These are phyloP conservation scores for Kickxella alabastrina DNA, from an alignment of 192 early-diverging fungal species.

Conservation along the genomic window DNA sequence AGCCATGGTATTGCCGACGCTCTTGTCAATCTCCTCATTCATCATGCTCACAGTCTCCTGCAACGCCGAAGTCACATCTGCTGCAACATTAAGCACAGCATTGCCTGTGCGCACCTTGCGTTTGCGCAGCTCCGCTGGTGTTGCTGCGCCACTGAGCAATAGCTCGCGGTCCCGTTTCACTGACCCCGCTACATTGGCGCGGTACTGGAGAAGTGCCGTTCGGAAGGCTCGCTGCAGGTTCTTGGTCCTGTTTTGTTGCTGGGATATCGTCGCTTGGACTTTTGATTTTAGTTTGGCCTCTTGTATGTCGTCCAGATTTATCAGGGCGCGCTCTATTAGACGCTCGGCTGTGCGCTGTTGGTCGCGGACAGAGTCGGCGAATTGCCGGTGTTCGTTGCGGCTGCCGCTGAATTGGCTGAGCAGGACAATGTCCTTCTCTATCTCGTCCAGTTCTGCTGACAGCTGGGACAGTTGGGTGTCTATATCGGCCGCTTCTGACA, in stretches of 20 bases:
- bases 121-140: constrained; percentile 42
- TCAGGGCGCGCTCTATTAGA: constrained; percentile 13
- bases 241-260: background rate
- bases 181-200: constrained; percentile 7
- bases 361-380: constrained; percentile 42
- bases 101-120: constrained; percentile 33
- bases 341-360: constrained; percentile 42
- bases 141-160: constrained; percentile 36
- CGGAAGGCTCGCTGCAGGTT: constrained; percentile 29
- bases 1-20: constrained; percentile 30
- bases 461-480: constrained; percentile 16
- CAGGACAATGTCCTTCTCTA: constrained; percentile 20
- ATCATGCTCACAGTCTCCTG: constrained; percentile 52
- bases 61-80: constrained; percentile 43
- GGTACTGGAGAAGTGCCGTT: constrained; percentile 28
- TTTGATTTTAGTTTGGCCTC: background rate
- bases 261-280: background rate
- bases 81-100: constrained; percentile 30
- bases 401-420: constrained; percentile 33
- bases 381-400: constrained; percentile 27
- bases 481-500: background rate
- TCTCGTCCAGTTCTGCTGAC: constrained; percentile 22
- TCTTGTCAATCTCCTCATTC: constrained; percentile 51
- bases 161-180: constrained; percentile 34
- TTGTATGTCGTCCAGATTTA: background rate